Percentiles rank a stretch among this genome's conserved stretches.
Conservation (phyloP, 2,329 filamentous ascomycete genomes). For the Cordyceps cicadae region DNA sequence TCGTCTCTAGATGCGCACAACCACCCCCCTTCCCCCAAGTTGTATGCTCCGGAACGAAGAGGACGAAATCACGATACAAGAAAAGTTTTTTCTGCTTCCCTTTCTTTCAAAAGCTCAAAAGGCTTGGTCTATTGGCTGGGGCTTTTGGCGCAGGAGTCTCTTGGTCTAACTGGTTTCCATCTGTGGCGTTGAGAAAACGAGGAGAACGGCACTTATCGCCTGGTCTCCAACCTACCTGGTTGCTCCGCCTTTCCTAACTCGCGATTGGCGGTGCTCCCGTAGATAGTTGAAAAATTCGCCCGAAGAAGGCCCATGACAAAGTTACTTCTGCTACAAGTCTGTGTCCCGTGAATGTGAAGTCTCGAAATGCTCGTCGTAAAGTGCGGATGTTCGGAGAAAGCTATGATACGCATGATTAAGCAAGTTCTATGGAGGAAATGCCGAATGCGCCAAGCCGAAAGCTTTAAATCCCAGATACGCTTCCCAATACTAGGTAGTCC, state of each 20-base stretch:
- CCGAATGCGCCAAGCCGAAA: background rate
- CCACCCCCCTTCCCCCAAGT: background rate
- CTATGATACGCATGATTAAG: background rate
- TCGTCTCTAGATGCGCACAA: constrained; percentile 63
- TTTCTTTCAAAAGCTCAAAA: background rate
- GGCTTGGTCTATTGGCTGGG: constrained; percentile 6
- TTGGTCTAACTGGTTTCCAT: constrained; percentile 38
- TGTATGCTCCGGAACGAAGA: constrained; percentile 4
- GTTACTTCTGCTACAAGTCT: constrained; percentile 24
- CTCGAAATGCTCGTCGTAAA: background rate
- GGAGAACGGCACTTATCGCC: constrained; percentile 59
- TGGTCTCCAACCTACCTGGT: constrained; percentile 52
- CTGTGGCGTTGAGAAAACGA: constrained; percentile 63
- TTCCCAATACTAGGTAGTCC: background rate
- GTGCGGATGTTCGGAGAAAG: constrained; percentile 7
- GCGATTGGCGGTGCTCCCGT: constrained; percentile 22
- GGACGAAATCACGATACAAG: background rate
- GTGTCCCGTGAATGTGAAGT: constrained; percentile 13
- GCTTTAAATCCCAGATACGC: background rate
- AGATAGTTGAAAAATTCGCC: constrained; percentile 36
- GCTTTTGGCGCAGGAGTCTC: constrained; percentile 26
- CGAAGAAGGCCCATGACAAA: constrained; percentile 34
- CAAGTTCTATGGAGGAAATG: background rate
- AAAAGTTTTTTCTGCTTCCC: background rate
- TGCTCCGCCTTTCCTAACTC: constrained; percentile 31